Percentiles rank a stretch among this genome's conserved stretches.
These are phyloP conservation scores for Sporisorium graminicola DNA, from an alignment of 1,284 basidiomycete species.

Conservation along the genomic window DNA sequence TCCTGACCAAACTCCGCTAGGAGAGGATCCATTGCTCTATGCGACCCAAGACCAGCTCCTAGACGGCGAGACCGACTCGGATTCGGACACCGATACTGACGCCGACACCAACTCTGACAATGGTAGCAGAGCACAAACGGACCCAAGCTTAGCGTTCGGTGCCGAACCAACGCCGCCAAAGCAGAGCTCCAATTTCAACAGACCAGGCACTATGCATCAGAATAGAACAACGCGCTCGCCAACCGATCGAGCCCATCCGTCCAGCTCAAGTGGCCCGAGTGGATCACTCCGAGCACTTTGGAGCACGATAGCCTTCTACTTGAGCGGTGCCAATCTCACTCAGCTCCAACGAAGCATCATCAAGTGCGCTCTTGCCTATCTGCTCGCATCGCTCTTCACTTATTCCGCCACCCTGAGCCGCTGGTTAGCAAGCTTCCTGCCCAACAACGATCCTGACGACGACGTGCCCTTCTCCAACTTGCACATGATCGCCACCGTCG, in stretches of 20 bases:
- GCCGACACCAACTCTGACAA: conserved; percentile 6
- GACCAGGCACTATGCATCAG: neutral
- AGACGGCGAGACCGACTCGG: conserved; percentile 40
- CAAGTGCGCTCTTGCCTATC: conserved; percentile 92
- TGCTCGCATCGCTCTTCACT: conserved; percentile 90
- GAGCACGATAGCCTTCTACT: conserved; percentile 78
- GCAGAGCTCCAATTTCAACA: neutral
- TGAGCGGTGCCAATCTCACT: conserved; percentile 63
- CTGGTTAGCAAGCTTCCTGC: conserved; percentile 56
- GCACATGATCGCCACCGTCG: conserved; percentile 91
- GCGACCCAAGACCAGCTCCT: conserved; percentile 46
- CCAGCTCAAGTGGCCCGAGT: neutral
- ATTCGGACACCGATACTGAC: conserved; percentile 35
- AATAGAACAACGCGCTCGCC: neutral
- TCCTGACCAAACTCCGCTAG: conserved; percentile 55
- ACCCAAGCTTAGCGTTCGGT: neutral
- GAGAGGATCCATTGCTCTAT: conserved; percentile 59
- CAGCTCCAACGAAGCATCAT: conserved; percentile 79
- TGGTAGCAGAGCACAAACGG: conserved; percentile 8
- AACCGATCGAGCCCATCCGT: neutral
- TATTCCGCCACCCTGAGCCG: conserved; percentile 76
- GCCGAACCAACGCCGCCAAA: neutral
- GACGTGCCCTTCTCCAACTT: conserved; percentile 73
- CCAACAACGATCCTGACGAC: conserved; percentile 58
- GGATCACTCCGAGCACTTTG: neutral